Percentiles rank a stretch among this genome's conserved stretches.
phyloP scores from a whole-genome alignment of 2,329 filamentous ascomycete species.

The Neoscytalidium dimidiatum region DNA sequence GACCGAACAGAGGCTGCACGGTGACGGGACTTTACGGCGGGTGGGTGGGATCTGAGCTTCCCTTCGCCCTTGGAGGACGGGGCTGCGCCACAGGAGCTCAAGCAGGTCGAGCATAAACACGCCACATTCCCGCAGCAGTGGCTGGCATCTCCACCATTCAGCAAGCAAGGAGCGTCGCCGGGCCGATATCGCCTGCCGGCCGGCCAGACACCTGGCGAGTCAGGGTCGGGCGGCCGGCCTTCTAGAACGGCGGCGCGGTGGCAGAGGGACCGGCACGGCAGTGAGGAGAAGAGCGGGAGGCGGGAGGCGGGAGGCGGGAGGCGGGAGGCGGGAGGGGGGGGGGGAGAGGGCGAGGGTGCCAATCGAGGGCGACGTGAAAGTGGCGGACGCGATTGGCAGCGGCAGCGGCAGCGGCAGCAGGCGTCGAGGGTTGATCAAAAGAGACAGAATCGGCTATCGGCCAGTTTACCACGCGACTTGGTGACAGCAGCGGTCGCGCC shows the following conservation, averaged over 20 bases:
- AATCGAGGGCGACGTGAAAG: not conserved
- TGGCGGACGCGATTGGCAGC: not conserved
- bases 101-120: not conserved
- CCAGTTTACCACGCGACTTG: not conserved
- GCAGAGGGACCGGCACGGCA: not conserved
- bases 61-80: too few species aligned
- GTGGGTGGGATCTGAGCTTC: too few species aligned
- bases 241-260: not conserved
- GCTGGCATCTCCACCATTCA: not conserved
- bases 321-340: too few species aligned
- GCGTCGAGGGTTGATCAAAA: not conserved
- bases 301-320: not conserved
- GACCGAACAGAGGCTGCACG: too few species aligned
- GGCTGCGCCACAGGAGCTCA: not conserved
- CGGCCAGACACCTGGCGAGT: constrained; percentile 1
- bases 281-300: not conserved
- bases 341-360: not conserved
- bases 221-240: constrained; percentile 1
- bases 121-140: not conserved
- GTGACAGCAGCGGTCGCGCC: not conserved
- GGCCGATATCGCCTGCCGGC: constrained; percentile 12
- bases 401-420: too few species aligned
- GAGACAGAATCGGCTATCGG: not conserved
- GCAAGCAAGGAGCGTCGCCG: not conserved
- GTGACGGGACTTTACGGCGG: too few species aligned